Evolutionary conservation across 169 alveolate species (phyloP).

Genomic region (Plasmodium gaboni): DNA sequence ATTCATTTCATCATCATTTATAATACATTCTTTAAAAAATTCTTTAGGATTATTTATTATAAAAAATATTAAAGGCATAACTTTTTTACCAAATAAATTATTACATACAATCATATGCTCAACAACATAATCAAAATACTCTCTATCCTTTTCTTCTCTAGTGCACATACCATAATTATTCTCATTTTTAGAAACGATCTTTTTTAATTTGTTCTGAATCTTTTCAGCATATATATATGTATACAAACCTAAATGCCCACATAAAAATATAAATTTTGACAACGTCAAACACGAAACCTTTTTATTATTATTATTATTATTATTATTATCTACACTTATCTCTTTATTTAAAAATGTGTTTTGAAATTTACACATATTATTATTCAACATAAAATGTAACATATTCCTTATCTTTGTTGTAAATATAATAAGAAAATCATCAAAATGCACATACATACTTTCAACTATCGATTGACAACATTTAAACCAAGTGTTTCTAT

Average conservation of each 20-base stretch:
- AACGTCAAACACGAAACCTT: constrained; percentile 41
- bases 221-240: constrained; percentile 73
- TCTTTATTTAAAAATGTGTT: neutral
- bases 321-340: neutral
- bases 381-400: constrained; percentile 2
- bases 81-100: constrained; percentile 59
- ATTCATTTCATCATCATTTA: neutral
- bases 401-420: constrained; percentile 29
- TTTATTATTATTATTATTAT: neutral
- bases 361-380: neutral
- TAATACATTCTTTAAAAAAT: constrained; percentile 40
- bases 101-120: constrained; percentile 72
- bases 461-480: constrained; percentile 67
- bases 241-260: constrained; percentile 68
- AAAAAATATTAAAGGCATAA: constrained; percentile 57
- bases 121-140: constrained; percentile 70
- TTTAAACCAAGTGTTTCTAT: constrained; percentile 39
- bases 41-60: constrained; percentile 40
- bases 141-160: constrained; percentile 71
- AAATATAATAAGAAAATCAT: constrained; percentile 32
- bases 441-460: constrained; percentile 72
- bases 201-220: constrained; percentile 56
- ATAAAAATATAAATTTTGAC: constrained; percentile 48
- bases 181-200: constrained; percentile 40
- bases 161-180: constrained; percentile 73